These are phyloP conservation scores for Dittrichia graveolens DNA, from an alignment of 129 eudicot species.

Conservation along the genomic window DNA sequence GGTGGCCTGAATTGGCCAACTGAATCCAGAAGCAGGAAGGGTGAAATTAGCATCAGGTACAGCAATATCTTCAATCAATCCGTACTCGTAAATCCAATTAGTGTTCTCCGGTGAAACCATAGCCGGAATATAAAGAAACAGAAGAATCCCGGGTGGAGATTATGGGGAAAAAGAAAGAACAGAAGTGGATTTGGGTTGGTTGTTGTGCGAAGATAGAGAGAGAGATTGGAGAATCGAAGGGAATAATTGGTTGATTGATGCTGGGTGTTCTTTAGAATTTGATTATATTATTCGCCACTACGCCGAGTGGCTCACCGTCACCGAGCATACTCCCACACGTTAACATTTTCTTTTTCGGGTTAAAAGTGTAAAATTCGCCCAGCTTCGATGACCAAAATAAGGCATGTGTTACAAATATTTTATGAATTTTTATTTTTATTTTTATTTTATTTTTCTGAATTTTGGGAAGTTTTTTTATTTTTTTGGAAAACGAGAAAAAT, in stretches of 20 bases:
- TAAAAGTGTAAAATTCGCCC: background rate
- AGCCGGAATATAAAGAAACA: constrained; percentile 5
- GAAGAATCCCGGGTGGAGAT: constrained; percentile 9
- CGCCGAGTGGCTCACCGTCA: constrained; percentile 37
- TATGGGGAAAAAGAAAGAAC: background rate
- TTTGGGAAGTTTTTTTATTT: too few relatives aligned
- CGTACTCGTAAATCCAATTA: constrained; percentile 72
- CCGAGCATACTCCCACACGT: constrained; percentile 6
- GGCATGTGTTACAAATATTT: background rate
- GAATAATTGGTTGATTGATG: constrained; percentile 20
- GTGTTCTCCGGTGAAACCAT: constrained; percentile 77
- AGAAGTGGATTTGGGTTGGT: constrained; percentile 3
- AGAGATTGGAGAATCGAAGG: constrained; percentile 28
- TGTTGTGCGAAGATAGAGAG: constrained; percentile 2
- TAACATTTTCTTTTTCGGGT: background rate
- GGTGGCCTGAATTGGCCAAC: constrained; percentile 57
- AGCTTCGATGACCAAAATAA: background rate
- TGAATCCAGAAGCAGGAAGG: constrained; percentile 52
- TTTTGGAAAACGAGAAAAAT: too few relatives aligned
- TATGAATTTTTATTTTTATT: background rate
- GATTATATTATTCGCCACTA: constrained; percentile 34
- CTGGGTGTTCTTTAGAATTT: constrained; percentile 8
- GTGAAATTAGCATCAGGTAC: constrained; percentile 47
- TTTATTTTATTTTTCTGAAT: background rate
- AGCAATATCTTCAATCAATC: constrained; percentile 61